A percentile compares a stretch with the other conserved stretches of the same genome.
phyloP scores from a whole-genome alignment of 345 rosid species.

The Microcos paniculata region DNA sequence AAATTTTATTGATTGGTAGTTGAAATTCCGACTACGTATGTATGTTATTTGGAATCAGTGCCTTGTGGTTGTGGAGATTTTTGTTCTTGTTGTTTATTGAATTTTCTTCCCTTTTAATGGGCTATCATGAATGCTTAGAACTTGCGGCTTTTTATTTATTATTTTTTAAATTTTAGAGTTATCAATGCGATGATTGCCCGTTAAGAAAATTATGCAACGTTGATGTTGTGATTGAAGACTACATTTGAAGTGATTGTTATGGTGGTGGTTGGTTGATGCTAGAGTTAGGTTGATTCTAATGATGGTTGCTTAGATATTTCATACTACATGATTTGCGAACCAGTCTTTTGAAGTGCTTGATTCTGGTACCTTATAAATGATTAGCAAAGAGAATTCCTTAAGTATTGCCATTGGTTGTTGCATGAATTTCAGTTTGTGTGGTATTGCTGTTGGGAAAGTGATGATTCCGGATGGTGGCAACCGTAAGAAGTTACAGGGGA shows the following conservation, averaged over 20 bases:
- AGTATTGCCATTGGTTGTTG: no score
- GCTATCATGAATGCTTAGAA: background rate
- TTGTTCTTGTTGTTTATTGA: background rate
- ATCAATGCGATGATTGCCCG: background rate
- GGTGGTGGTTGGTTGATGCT: background rate
- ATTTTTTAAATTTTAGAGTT: background rate
- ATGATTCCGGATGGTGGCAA: background rate
- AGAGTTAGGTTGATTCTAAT: background rate
- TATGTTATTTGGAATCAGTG: background rate
- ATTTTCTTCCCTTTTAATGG: background rate
- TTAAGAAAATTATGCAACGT: background rate
- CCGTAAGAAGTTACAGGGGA: background rate
- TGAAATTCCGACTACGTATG: background rate
- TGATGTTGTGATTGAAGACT: background rate
- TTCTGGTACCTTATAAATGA: background rate
- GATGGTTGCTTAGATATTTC: background rate
- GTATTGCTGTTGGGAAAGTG: background rate
- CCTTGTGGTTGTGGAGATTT: background rate
- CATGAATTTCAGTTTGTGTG: background rate
- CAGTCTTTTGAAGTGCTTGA: constrained; percentile 2
- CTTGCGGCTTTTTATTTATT: background rate
- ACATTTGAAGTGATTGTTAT: background rate
- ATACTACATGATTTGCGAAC: background rate
- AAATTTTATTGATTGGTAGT: background rate
- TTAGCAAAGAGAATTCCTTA: background rate